Evolutionary conservation across 768 basidiomycete genomes (phyloP), one percentile per base, ranked within the genome.

Genomic region (Mrakia blollopis): DNA sequence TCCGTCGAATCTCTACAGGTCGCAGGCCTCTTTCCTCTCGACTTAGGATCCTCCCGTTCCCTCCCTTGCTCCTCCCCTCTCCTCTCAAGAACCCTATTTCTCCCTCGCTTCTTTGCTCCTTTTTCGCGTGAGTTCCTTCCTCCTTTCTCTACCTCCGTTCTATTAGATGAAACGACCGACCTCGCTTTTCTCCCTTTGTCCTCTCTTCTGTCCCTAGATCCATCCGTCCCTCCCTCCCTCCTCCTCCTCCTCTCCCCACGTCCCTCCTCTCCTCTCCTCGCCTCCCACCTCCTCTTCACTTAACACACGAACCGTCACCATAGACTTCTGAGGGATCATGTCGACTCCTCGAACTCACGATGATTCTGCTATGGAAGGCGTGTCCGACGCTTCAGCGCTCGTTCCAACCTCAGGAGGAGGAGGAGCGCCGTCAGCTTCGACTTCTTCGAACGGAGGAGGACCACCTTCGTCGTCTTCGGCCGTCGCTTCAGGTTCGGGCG

Each of bases 401-500:
- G 69, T 52, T 4, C 14, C 44, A 16, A 71, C 69, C 5, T 18
- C 32, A 13, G 28, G 44, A 25, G 44, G 28, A 30, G 37, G 69
- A n/a, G 39, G 28, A 14, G 30, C 5, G 54, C 21, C 44, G 39
- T 35, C 68, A n/a, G 28, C n/a, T 50, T 16, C 52, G 28, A 23
- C 28, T 21, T 57, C 28, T 21, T 57, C 54, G 10, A 60, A 28
- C 54, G 30, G 5, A 72, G 35, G 30, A 37, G 44, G 7, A 44
- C 7, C 44, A 44, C 11, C 39, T 6, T 7, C 41, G 9, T 47
- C 44, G 18, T 35, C 30, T n/a, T n/a, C n/a, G 3, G 2, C 50
- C 50, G 21, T 72, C 30, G 35, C 71, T 32, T 72, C 71, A 13
- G 69, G 75, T 9, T 70, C 76, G 16, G 44, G 61, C 5, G 30